Base-by-base conservation (phyloP, 805 yeast genomes). In the Candida palmyrensis region DNA sequence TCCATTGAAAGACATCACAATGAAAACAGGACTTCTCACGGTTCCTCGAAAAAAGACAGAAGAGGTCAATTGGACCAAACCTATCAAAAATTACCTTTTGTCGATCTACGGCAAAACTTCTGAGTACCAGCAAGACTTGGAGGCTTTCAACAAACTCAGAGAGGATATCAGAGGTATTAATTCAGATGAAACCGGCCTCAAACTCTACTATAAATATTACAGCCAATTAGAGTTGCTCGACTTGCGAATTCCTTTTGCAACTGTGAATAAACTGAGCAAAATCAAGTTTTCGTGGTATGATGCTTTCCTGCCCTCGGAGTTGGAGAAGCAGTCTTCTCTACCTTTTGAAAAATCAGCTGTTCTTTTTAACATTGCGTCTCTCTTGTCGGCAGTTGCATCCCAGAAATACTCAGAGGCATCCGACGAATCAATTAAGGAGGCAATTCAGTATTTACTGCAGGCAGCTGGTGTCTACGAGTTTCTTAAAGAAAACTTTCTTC, bases 311-410 rank as follows among this genome's bases (percentile, higher is more conserved):
- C 47, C 55, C 5, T 38, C 59, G 0, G 57, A 65, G 1, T 58
- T 68, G 10, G 71, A 71, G 39, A 66, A 82, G n/a, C 96, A 89
- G 51, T 74, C 73, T 47, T 81, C 96, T 0, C 48, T 85, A 27
- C 87, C 96, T 0, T 88, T 85, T 51, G 98, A 90, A 49, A 90
- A 90, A 59, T 96, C 96, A 0, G 75, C 83, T 17, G 62, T 82
- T 2, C 65, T 92, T 33, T 90, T 80, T 68, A 89, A 89, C 49
- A 58, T 89, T 33, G 96, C 79, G 1, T 70, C 85, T 0, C 47
- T 79, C 2, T 58, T 80, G 38, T 71, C 82, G 3, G 64, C 71
- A 35, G 59, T 73, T 23, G 81, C 79, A 1, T 35, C 37, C 2
- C 12, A 33, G n/a, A 54, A 52, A 31, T 62, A 64, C 35, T 38